Percentiles rank a stretch among this genome's conserved stretches.
phyloP scores from a whole-genome alignment of 2,329 filamentous ascomycete species.

The Aspergillus alliaceus region DNA sequence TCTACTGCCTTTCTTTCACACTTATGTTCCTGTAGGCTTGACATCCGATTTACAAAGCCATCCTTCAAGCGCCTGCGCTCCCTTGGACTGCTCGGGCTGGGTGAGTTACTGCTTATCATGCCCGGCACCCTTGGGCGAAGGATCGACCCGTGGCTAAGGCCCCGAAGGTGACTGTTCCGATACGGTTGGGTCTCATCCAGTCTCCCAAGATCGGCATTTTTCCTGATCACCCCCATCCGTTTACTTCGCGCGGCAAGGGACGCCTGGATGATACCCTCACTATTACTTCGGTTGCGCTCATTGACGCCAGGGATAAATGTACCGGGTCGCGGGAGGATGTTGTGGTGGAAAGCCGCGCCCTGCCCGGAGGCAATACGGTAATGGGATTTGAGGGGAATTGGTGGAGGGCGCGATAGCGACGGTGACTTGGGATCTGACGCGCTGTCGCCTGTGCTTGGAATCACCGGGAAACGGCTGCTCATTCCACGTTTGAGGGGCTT shows the following conservation, averaged over 20 bases:
- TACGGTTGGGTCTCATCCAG: conserved; percentile 54
- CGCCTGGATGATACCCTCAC: conserved; percentile 58
- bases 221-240: conserved; percentile 62
- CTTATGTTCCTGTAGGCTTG: conserved; percentile 58
- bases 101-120: conserved; percentile 39
- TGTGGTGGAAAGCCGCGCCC: conserved; percentile 32
- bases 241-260: conserved; percentile 51
- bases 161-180: conserved; percentile 56
- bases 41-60: conserved; percentile 52
- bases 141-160: conserved; percentile 58
- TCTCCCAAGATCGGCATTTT: conserved; percentile 55
- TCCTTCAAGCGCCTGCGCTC: conserved; percentile 43
- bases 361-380: conserved; percentile 60
- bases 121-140: conserved; percentile 40
- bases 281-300: conserved; percentile 60
- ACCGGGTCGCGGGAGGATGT: conserved; percentile 64
- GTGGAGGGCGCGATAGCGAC: conserved; percentile 65
- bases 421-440: conserved; percentile 72
- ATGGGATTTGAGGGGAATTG: conserved; percentile 78
- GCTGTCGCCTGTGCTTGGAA: conserved; percentile 52
- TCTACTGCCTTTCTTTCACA: conserved; percentile 47
- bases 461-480: conserved; percentile 61
- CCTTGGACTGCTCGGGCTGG: conserved; percentile 46
- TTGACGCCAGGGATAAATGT: conserved; percentile 69
- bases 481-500: conserved; percentile 62